Percentiles rank a stretch among this genome's conserved stretches.
phyloP scores from a whole-genome alignment of 2,329 filamentous ascomycete species.

The Pseudohalonectria lignicola region DNA sequence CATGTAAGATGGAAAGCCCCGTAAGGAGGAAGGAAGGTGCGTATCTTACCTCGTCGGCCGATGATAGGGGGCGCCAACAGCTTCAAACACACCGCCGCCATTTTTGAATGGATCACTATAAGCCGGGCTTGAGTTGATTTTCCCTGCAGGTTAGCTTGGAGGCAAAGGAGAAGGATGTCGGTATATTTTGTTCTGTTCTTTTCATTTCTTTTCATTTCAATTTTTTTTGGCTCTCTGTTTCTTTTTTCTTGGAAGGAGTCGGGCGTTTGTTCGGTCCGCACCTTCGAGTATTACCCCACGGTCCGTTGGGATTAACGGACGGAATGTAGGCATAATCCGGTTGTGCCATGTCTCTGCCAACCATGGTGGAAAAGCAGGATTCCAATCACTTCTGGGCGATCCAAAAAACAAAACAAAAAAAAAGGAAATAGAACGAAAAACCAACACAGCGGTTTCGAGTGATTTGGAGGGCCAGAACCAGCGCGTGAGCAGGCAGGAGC shows the following conservation, averaged over 20 bases:
- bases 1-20: background rate
- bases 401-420: constrained; percentile 3
- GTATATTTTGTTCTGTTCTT: background rate
- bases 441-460: background rate
- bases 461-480: no score
- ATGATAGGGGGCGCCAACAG: constrained; percentile 13
- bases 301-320: constrained; percentile 31
- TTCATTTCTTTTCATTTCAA: background rate
- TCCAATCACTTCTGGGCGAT: background rate
- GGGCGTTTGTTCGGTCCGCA: constrained; percentile 7
- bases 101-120: constrained; percentile 21
- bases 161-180: background rate
- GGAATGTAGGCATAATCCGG: constrained; percentile 36
- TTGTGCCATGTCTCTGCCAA: constrained; percentile 31
- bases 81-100: constrained; percentile 19
- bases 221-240: no score
- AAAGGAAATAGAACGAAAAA: constrained; percentile 4
- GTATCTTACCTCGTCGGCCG: constrained; percentile 19
- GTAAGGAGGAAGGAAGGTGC: constrained; percentile 1
- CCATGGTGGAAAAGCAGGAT: constrained; percentile 15
- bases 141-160: constrained; percentile 5
- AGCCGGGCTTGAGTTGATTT: constrained; percentile 15
- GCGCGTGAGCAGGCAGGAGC: no score
- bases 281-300: constrained; percentile 42
- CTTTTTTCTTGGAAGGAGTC: no score